A percentile compares a stretch with the other conserved stretches of the same genome.
These are phyloP conservation scores for Trichoderma brevicompactum DNA, from an alignment of 2,329 filamentous ascomycete genomes.

Conservation along the genomic window DNA sequence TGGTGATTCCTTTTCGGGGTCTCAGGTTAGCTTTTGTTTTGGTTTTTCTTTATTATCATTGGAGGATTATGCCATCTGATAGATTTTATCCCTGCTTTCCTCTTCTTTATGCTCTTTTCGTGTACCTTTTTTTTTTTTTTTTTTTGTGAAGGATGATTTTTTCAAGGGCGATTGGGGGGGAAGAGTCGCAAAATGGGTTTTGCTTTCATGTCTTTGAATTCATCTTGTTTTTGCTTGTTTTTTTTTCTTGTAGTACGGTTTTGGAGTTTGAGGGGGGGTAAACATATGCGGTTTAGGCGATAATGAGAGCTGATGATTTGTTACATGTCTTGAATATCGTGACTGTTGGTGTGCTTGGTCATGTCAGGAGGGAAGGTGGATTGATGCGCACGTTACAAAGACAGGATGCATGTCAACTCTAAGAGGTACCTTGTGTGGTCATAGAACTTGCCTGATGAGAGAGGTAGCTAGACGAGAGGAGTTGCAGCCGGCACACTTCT, in stretches of 20 bases:
- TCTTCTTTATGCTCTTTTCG: neutral
- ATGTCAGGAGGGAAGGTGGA: no score
- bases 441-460: no score
- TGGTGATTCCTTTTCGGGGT: neutral
- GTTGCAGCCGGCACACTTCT: no score
- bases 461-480: no score
- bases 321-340: neutral
- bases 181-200: constrained; percentile 22
- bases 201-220: constrained; percentile 14
- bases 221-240: neutral
- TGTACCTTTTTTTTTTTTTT: neutral
- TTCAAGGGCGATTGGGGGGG: constrained; percentile 4
- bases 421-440: no score
- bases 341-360: neutral
- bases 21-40: no score
- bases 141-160: constrained; percentile 1
- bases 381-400: no score
- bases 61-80: constrained; percentile 3
- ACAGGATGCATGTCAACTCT: no score
- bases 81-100: neutral
- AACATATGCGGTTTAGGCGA: constrained; percentile 11
- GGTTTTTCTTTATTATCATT: neutral
- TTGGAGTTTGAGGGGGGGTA: constrained; percentile 15
- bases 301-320: constrained; percentile 21
- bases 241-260: constrained; percentile 10